These are phyloP conservation scores for Salvia rosmarinus DNA, from an alignment of 257 asterid species.

Conservation along the genomic window DNA sequence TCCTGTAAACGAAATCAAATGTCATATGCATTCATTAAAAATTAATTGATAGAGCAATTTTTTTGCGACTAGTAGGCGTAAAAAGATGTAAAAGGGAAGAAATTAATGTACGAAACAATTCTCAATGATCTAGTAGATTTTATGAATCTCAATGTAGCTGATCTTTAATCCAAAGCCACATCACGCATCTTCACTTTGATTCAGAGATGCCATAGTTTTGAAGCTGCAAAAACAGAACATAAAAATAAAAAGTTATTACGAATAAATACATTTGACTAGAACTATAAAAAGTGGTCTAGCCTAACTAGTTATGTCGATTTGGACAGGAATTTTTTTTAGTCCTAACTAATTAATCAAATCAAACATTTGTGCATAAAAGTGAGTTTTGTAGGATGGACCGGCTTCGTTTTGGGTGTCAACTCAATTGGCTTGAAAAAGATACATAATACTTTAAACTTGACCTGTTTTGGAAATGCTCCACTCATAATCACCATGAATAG, in stretches of 20 bases:
- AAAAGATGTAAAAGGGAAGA: background rate
- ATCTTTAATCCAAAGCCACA: background rate
- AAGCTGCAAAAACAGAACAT: slow-evolving; percentile 45
- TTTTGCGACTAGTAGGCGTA: no score
- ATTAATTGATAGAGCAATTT: no score
- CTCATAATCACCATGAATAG: slow-evolving; percentile 59
- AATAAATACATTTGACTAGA: background rate
- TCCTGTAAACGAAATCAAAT: no score
- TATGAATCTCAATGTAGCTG: background rate
- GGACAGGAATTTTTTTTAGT: no score
- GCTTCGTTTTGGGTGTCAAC: no score
- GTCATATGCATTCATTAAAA: no score
- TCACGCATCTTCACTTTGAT: background rate
- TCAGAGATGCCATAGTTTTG: slow-evolving; percentile 44
- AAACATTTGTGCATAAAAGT: no score
- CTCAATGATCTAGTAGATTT: background rate
- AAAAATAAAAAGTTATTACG: background rate
- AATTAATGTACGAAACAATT: background rate
- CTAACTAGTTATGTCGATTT: no score
- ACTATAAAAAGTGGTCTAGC: no score
- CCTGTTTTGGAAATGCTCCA: slow-evolving; percentile 66
- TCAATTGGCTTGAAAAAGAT: no score
- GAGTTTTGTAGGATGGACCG: no score
- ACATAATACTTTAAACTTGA: slow-evolving; percentile 13
- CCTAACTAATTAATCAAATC: no score